phyloP scores from a whole-genome alignment of 331 rosid species.

The Quercus lobata region DNA sequence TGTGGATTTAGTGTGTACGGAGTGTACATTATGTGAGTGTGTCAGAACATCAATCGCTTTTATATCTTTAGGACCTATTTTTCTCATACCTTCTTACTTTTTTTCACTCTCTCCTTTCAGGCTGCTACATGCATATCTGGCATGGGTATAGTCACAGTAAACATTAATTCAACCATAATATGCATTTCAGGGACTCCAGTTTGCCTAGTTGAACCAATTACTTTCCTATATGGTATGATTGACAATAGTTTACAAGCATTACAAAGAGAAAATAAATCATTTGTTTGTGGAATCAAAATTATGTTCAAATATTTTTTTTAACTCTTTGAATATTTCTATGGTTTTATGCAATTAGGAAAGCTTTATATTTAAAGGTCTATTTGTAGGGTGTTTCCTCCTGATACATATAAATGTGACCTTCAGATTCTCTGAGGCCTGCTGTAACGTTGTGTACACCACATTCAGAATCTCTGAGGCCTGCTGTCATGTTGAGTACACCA shows the following conservation, averaged over 20 bases:
- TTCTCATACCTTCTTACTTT: constrained; percentile 18
- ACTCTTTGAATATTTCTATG: neutral
- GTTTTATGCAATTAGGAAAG: neutral
- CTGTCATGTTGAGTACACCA: constrained; percentile 68
- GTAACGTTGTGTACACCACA: too few relatives aligned
- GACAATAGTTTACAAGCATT: constrained; percentile 4
- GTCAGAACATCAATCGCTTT: neutral
- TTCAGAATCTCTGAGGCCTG: constrained; percentile 34
- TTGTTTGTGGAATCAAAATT: neutral
- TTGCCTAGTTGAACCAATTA: constrained; percentile 66
- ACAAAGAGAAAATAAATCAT: neutral
- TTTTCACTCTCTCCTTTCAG: constrained; percentile 29
- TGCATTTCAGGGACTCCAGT: constrained; percentile 72
- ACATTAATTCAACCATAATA: constrained; percentile 51
- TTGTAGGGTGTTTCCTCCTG: neutral
- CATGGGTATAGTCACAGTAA: constrained; percentile 50
- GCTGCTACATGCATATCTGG: constrained; percentile 44
- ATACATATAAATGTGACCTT: constrained; percentile 23
- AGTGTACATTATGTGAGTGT: neutral
- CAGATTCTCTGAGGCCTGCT: constrained; percentile 37
- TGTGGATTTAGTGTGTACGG: too few relatives aligned
- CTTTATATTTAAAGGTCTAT: neutral
- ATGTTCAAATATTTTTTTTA: neutral
- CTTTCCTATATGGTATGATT: constrained; percentile 73
- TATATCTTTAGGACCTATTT: constrained; percentile 6